Base-by-base conservation (phyloP, 108 stramenopile genomes). In the Nannochloropsis salina region DNA sequence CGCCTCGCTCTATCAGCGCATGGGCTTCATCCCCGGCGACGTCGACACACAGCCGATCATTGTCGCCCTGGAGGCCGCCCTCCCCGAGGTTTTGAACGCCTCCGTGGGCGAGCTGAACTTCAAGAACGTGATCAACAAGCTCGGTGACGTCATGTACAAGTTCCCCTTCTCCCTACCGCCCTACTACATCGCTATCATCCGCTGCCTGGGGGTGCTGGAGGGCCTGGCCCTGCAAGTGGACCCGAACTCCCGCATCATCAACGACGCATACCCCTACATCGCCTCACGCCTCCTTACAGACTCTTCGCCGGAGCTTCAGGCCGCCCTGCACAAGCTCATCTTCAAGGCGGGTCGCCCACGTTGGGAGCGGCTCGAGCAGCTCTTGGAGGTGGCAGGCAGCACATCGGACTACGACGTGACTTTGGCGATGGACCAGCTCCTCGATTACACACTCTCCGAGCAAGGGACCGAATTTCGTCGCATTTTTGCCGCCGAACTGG, bases 141-240 rank as follows among this genome's bases (percentile, higher is more conserved):
- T 98, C 42, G 97, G 97, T 15, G 97, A 98, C 83, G 96, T 98
- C 86, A 94, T 98, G 93, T 98, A 98, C 92, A 96, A 93, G 1
- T 98, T 94, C 92, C 97, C 97, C 45, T 98, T 98, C 90, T 93
- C 93, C 2, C 88, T 98, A 31, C 97, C 97, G 80, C 97, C 97
- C 21, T 98, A 97, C 87, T 98, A 98, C 92, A 97, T 97, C 85
- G 94, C 96, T 81, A 98, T 98, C 84, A 98, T 98, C 88, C 94
- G 97, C 12, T 98, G 97, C 87, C 89, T 98, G 31, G 97, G 97
- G 74, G 97, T 98, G 18, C 85, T 98, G 81, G 97, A 98, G 87
- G 97, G 97, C 81, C 83, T 98, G 80, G 96, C 97, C 12, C 95
- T 98, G 41, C 97, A 98, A 86, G 90, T 91, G 45, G 96, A 96